Conservation (phyloP, 805 yeast species). For the Ogataea trehaloabstinens region DNA sequence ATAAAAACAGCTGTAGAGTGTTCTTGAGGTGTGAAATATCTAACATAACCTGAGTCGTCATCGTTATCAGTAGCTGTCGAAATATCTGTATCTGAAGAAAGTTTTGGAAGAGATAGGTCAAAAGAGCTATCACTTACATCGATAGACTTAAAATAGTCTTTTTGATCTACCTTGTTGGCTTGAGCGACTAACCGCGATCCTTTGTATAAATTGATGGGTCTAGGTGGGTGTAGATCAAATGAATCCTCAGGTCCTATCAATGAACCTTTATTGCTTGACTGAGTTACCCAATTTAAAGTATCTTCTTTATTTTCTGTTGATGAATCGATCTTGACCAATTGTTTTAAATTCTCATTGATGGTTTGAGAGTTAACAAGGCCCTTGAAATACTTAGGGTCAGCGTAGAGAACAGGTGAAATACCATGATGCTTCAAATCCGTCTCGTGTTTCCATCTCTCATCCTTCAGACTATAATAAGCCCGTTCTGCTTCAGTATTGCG, state of each 20-base stretch:
- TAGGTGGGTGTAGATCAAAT: background rate
- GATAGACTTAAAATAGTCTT: conserved; percentile 16
- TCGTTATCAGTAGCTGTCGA: conserved; percentile 5
- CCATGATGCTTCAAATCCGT: conserved; percentile 18
- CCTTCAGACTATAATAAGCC: conserved; percentile 1
- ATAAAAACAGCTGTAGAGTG: conserved; percentile 9
- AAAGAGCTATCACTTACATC: conserved; percentile 18
- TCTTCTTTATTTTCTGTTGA: conserved; percentile 3
- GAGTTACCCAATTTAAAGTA: conserved; percentile 13
- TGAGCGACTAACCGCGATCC: background rate
- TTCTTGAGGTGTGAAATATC: conserved; percentile 21
- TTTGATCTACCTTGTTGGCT: conserved; percentile 3
- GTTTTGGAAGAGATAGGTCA: conserved; percentile 14
- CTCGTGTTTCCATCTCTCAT: conserved; percentile 15
- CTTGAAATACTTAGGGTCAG: conserved; percentile 8
- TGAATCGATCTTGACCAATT: conserved; percentile 6
- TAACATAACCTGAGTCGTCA: conserved; percentile 10
- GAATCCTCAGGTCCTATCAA: background rate
- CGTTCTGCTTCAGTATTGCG: conserved; percentile 3
- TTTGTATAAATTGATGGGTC: no score
- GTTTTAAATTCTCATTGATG: conserved; percentile 15
- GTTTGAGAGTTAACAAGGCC: conserved; percentile 25
- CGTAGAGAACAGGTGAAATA: conserved; percentile 16
- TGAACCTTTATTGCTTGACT: conserved; percentile 8
- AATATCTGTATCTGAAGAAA: conserved; percentile 6